Conservation (phyloP, 495 filamentous ascomycete genomes). For the Hypoxylon fragiforme region DNA sequence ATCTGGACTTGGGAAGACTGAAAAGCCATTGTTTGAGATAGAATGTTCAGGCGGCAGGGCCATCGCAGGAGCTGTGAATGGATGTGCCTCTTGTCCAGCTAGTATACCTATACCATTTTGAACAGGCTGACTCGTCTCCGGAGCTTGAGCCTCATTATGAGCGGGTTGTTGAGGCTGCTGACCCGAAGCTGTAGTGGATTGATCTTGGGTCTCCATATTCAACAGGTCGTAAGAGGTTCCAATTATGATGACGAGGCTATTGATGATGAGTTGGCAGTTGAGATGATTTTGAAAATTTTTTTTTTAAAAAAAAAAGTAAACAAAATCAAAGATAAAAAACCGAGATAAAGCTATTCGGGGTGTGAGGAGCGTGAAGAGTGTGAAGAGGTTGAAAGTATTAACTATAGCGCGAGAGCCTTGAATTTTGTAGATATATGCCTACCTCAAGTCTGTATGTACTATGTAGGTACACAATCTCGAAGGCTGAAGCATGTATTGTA, state of each 20-base stretch:
- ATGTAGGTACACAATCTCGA: no score
- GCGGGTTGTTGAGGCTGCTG: conserved; percentile 5
- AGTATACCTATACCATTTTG: conserved; percentile 2
- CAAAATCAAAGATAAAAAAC: no score
- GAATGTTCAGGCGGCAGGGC: conserved; percentile 8
- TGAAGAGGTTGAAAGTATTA: no score
- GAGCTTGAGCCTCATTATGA: conserved; percentile 1
- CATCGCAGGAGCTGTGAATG: conserved; percentile 3
- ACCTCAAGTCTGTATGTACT: no score
- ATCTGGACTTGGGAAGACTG: conserved; percentile 14
- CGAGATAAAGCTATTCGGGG: no score
- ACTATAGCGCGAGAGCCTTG: no score
- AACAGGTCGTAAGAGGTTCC: background rate
- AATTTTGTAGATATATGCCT: no score
- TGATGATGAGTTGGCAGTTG: background rate
- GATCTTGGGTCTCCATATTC: conserved; percentile 27
- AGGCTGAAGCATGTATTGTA: background rate
- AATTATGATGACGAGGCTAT: background rate
- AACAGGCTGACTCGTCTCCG: conserved; percentile 9
- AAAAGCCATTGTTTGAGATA: conserved; percentile 11
- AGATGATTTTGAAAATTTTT: no score
- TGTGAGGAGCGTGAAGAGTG: no score
- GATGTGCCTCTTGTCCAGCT: conserved; percentile 8
- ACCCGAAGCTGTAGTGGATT: conserved; percentile 3
- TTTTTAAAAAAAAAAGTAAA: no score